Conservation (phyloP, 352 stramenopile genomes). For the Peronospora farinosa region DNA sequence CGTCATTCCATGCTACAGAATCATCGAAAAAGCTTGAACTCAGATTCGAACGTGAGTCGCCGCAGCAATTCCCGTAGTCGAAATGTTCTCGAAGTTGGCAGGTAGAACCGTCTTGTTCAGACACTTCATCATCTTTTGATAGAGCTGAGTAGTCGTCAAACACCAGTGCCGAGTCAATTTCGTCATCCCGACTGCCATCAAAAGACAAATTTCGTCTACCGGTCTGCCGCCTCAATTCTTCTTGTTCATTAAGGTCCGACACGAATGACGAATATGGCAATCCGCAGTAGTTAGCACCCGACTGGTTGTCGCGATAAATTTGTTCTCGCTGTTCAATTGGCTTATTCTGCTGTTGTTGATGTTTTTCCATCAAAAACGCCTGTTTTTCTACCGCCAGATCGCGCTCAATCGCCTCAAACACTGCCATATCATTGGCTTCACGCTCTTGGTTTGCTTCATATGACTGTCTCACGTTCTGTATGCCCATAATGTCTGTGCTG, state of each 20-base stretch:
- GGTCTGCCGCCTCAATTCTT: conserved; percentile 14
- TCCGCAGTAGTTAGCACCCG: conserved; percentile 3
- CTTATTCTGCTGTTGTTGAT: conserved; percentile 16
- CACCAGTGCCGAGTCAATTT: conserved; percentile 40
- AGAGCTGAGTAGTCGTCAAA: conserved; percentile 26
- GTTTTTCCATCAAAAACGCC: conserved; percentile 44
- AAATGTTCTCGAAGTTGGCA: conserved; percentile 23
- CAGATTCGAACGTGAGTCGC: conserved; percentile 42
- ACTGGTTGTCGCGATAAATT: conserved; percentile 12
- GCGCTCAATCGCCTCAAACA: conserved; percentile 72
- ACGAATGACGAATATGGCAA: conserved; percentile 28
- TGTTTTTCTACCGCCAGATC: conserved; percentile 59
- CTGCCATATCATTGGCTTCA: conserved; percentile 68
- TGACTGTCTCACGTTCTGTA: conserved; percentile 43
- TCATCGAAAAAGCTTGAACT: conserved; percentile 52
- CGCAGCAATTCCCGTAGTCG: conserved; percentile 13
- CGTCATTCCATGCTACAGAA: conserved; percentile 67
- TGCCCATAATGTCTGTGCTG: conserved; percentile 54
- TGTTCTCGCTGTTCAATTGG: neutral
- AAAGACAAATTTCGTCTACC: conserved; percentile 7
- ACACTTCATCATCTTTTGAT: conserved; percentile 18
- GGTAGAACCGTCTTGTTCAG: conserved; percentile 4
- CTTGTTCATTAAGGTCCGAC: conserved; percentile 24
- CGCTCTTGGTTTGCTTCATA: conserved; percentile 48
- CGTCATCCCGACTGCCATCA: conserved; percentile 35